A percentile compares a stretch with the other conserved stretches of the same genome.
phyloP scores from a whole-genome alignment of 345 rosid genomes.

The Crucihimalaya himalaica region DNA sequence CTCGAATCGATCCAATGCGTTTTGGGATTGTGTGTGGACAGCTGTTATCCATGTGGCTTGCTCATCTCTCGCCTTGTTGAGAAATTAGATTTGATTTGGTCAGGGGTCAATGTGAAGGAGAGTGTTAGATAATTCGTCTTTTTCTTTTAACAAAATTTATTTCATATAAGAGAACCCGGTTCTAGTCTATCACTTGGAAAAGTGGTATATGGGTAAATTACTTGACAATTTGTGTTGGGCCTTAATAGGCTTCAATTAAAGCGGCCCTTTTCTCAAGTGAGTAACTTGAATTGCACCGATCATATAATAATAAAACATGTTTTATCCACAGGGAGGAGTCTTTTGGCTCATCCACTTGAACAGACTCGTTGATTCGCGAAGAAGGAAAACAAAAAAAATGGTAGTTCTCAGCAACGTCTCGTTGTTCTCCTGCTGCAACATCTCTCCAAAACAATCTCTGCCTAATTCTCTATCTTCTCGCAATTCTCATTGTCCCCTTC shows the following conservation, averaged over 20 bases:
- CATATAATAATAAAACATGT: neutral
- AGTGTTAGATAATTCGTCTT: neutral
- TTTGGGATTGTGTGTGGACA: conserved; percentile 5
- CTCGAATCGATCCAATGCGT: neutral
- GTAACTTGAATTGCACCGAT: neutral
- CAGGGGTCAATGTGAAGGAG: neutral
- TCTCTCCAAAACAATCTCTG: conserved; percentile 41
- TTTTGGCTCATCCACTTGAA: conserved; percentile 30
- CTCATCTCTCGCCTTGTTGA: conserved; percentile 5
- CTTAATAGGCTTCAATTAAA: neutral
- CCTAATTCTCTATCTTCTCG: conserved; percentile 29
- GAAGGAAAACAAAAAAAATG: conserved; percentile 37
- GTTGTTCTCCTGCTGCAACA: conserved; percentile 41
- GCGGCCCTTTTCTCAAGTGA: neutral
- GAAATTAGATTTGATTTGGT: neutral
- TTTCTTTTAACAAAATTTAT: neutral
- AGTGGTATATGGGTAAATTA: neutral
- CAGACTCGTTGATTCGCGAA: conserved; percentile 15
- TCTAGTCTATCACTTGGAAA: too few species aligned
- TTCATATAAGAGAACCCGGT: too few species aligned
- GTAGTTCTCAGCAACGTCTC: conserved; percentile 55
- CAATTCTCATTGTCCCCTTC: conserved; percentile 22
- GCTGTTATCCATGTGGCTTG: conserved; percentile 25
- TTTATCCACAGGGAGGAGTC: conserved; percentile 27
- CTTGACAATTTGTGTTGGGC: neutral